Base-by-base conservation (phyloP, 768 basidiomycete species). In the Cubamyces sp. region DNA sequence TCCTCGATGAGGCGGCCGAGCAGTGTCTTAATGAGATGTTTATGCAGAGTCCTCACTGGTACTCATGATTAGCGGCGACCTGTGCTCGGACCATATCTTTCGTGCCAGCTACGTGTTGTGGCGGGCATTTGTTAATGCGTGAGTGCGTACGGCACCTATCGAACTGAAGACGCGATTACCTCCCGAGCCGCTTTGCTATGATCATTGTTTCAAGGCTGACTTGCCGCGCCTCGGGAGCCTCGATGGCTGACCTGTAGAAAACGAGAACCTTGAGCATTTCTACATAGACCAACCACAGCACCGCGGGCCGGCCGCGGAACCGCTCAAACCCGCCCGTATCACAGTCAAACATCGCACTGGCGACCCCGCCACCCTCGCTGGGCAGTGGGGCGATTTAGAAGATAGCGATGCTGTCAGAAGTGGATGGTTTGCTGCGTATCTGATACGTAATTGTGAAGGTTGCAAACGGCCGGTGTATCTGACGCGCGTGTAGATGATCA, bases 321-420 rank as follows among this genome's bases (percentile, higher is more conserved):
- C 66, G 67, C 15, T 57, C 61, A 3, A 71, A 59, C 0, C 74
- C 77, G 5, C 71, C 74, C 0, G 40, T 37, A 5, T 43, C 58
- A 18, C 76, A 74, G 48, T 79, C 81, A 71, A 82, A 82, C 25
- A 85, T 76, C 6, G 84, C 84, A 25, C 80, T 79, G 8, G 83
- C 76, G 5, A 77, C 79, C n/a, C 83, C 84, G 3, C 74, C 62
- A 80, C 76, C 18, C 72, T 70, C 9, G 77, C 60, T 3, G 82
- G 82, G 1, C 9, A 77, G 59, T 3, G 82, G 82, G 1, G 77
- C 78, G 18, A 75, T 74, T 45, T 73, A 75, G 66, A 85, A 77
- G 37, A 84, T 74, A 5, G 81, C 80, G 39, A 84, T 79, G 61
- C 81, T 84, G 52, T 50, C 2, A 25, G 52, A 15, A 16, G 37